phyloP scores from a whole-genome alignment of 495 filamentous ascomycete genomes.

The Neurospora sublineolata region DNA sequence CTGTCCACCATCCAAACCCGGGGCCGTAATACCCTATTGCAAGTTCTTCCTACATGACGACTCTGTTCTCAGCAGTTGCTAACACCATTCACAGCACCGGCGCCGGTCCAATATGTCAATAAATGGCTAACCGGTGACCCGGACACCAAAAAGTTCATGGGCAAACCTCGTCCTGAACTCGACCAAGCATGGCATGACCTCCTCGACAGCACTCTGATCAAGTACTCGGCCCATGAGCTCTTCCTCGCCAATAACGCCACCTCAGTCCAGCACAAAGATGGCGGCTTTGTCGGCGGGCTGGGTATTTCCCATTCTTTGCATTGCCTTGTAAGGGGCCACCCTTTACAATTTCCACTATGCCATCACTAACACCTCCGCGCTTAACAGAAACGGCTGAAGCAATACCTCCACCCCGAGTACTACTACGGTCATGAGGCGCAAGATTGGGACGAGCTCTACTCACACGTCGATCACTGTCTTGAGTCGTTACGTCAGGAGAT shows the following conservation, averaged over 20 bases:
- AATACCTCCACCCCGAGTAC: slow-evolving; percentile 13
- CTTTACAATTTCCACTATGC: not conserved
- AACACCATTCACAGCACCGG: slow-evolving; percentile 3
- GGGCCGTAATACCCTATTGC: slow-evolving; percentile 2
- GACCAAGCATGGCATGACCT: slow-evolving; percentile 15
- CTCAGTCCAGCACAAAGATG: slow-evolving; percentile 8
- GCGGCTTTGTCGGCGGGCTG: slow-evolving; percentile 11
- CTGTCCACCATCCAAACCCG: not conserved
- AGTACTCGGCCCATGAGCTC: slow-evolving; percentile 6
- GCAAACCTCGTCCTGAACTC: slow-evolving; percentile 9
- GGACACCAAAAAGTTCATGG: slow-evolving; percentile 11
- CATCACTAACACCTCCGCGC: not conserved
- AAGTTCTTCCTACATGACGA: not conserved
- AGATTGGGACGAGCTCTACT: slow-evolving; percentile 6
- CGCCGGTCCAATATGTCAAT: slow-evolving; percentile 10
- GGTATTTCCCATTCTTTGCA: slow-evolving; percentile 12
- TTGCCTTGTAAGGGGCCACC: slow-evolving; percentile 7
- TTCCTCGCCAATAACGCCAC: slow-evolving; percentile 4
- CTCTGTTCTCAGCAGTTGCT: not conserved
- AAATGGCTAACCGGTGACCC: slow-evolving; percentile 1
- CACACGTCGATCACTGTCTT: slow-evolving; percentile 14
- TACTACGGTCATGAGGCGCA: slow-evolving; percentile 9
- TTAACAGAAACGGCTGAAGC: slow-evolving; percentile 14
- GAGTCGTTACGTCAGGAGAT: slow-evolving; percentile 10
- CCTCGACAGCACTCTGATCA: slow-evolving; percentile 7